Evolutionary conservation across 805 yeast genomes (phyloP).

Genomic region (Starmerella sp.): DNA sequence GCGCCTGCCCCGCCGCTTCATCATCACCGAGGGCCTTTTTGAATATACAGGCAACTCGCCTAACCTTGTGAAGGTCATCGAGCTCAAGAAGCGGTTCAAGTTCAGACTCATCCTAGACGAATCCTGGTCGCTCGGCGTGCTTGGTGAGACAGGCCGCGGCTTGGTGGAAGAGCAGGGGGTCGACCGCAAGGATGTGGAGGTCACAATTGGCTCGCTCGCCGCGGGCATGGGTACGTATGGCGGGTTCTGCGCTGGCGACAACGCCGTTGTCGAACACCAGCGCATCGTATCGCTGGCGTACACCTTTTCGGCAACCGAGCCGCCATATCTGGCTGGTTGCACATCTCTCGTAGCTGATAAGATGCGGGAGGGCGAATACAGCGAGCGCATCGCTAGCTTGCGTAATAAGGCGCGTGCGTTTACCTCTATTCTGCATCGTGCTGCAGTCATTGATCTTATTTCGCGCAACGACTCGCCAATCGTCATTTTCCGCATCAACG

Average conservation of each 20-base stretch:
- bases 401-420: constrained; percentile 19
- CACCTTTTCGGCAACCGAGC: constrained; percentile 88
- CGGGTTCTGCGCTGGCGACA: constrained; percentile 83
- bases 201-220: constrained; percentile 81
- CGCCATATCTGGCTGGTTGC: constrained; percentile 66
- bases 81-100: constrained; percentile 69
- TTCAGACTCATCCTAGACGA: constrained; percentile 84
- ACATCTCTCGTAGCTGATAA: constrained; percentile 21
- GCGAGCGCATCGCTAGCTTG: constrained; percentile 24
- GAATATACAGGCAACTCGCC: constrained; percentile 73
- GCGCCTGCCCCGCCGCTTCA: constrained; percentile 80
- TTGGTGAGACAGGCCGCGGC: constrained; percentile 82
- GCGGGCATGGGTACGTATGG: constrained; percentile 75
- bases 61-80: constrained; percentile 54
- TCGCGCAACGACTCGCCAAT: constrained; percentile 56
- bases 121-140: constrained; percentile 69
- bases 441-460: constrained; percentile 37
- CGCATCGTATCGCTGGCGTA: constrained; percentile 81
- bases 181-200: constrained; percentile 60
- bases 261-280: constrained; percentile 81
- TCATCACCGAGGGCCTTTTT: constrained; percentile 83
- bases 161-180: constrained; percentile 61
- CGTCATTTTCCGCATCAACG: constrained; percentile 50
- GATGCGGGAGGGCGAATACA: constrained; percentile 26
- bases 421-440: constrained; percentile 11